Evolutionary conservation across 2,329 filamentous ascomycete species (phyloP).

Genomic region (Lasiodiplodia hormozganensis): DNA sequence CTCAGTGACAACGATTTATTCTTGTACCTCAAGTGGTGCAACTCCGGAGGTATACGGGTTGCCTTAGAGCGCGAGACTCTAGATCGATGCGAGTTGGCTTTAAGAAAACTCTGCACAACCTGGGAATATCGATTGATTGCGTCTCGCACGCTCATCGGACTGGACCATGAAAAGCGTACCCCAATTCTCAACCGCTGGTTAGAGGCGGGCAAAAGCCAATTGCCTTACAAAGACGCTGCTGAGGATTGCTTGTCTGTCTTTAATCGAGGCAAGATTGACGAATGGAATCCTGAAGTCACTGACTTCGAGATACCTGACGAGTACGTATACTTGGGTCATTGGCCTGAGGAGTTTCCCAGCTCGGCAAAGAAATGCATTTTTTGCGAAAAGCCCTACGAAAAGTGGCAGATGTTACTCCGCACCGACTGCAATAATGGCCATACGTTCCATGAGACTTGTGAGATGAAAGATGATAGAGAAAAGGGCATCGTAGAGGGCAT

Average conservation of each 20-base stretch:
- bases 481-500: not conserved
- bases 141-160: too few species aligned
- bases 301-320: not conserved
- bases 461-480: not conserved
- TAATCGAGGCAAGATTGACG: too few species aligned
- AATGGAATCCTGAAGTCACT: not conserved
- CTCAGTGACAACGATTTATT: not conserved
- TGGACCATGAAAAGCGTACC: not conserved
- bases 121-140: too few species aligned
- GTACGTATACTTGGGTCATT: not conserved
- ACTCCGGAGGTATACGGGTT: not conserved
- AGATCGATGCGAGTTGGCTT: too few species aligned
- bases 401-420: not conserved
- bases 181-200: not conserved
- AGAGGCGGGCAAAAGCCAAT: not conserved
- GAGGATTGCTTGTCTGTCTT: too few species aligned
- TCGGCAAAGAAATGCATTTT: not conserved
- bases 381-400: not conserved
- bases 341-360: not conserved
- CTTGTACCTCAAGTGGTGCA: not conserved
- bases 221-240: not conserved
- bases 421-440: not conserved
- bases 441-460: not conserved
- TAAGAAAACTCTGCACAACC: not conserved
- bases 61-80: not conserved